Conservation (phyloP, 1,139 yeast species). For the Candida freyschussii region DNA sequence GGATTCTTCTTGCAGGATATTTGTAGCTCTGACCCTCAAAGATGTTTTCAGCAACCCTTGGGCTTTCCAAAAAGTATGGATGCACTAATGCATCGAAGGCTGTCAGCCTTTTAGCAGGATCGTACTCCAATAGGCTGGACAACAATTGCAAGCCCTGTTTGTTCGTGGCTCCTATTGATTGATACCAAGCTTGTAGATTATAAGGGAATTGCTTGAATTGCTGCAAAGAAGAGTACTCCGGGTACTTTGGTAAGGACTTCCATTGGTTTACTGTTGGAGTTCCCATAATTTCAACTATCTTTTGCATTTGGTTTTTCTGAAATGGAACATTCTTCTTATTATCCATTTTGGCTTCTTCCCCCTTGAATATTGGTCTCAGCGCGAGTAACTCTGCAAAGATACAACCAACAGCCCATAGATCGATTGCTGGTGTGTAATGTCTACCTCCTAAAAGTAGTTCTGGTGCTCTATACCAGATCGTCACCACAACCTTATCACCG, state of each 20-base stretch:
- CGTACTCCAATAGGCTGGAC: constrained; percentile 64
- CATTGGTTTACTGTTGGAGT: constrained; percentile 73
- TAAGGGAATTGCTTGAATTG: constrained; percentile 62
- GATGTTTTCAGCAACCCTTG: constrained; percentile 65
- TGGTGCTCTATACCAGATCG: constrained; percentile 98
- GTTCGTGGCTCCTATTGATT: constrained; percentile 69
- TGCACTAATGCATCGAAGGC: constrained; percentile 74
- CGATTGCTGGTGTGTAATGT: constrained; percentile 93
- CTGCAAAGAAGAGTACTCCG: constrained; percentile 71
- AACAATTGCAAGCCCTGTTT: constrained; percentile 64
- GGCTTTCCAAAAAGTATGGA: constrained; percentile 65
- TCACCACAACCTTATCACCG: constrained; percentile 96
- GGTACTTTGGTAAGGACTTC: constrained; percentile 76
- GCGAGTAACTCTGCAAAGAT: constrained; percentile 88
- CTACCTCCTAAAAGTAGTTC: constrained; percentile 86
- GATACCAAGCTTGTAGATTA: constrained; percentile 79
- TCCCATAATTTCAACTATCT: constrained; percentile 86
- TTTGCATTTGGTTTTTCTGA: constrained; percentile 86
- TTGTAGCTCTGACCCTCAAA: constrained; percentile 59
- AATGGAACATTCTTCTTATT: constrained; percentile 90
- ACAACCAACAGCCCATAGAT: constrained; percentile 97
- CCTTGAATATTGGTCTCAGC: constrained; percentile 88
- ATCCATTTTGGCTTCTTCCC: constrained; percentile 96
- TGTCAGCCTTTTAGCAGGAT: constrained; percentile 74
- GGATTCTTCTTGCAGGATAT: constrained; percentile 70